Conservation (phyloP, 352 stramenopile genomes). For the Globisporangium radiosum region DNA sequence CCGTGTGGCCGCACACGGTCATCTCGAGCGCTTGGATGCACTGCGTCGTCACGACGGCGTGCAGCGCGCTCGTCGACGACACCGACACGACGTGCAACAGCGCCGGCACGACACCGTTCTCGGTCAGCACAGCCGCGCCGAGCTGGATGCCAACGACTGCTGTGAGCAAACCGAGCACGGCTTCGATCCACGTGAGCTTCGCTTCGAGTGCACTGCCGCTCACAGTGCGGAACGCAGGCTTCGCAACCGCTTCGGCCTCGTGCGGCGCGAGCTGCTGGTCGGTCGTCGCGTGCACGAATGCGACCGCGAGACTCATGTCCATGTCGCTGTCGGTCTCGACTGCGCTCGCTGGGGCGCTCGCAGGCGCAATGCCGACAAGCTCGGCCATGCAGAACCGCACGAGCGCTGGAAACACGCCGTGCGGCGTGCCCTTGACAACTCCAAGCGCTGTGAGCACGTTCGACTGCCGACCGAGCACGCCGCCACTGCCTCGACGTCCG, state of each 20-base stretch:
- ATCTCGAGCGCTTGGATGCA: conserved; percentile 80
- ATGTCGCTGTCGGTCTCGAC: conserved; percentile 61
- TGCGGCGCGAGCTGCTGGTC: conserved; percentile 57
- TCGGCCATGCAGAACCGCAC: conserved; percentile 77
- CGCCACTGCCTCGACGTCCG: conserved; percentile 53
- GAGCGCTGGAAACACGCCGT: conserved; percentile 77
- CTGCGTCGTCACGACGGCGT: conserved; percentile 67
- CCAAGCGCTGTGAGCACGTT: conserved; percentile 72
- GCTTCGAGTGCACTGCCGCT: conserved; percentile 27
- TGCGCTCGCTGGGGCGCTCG: conserved; percentile 11
- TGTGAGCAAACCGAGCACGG: conserved; percentile 63
- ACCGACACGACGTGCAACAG: conserved; percentile 74
- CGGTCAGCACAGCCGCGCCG: conserved; percentile 67
- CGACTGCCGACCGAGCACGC: conserved; percentile 69
- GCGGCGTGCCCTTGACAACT: conserved; percentile 68
- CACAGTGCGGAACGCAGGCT: conserved; percentile 44
- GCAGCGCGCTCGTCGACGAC: conserved; percentile 42
- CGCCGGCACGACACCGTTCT: conserved; percentile 78
- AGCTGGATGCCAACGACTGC: conserved; percentile 72
- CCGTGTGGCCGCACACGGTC: conserved; percentile 67
- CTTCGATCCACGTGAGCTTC: conserved; percentile 77
- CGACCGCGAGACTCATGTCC: conserved; percentile 84
- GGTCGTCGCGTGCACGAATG: conserved; percentile 84
- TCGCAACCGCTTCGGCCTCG: conserved; percentile 54
- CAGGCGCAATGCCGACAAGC: conserved; percentile 14